phyloP scores from a whole-genome alignment of 176 grass and related monocot genomes.

The Avena sativa region DNA sequence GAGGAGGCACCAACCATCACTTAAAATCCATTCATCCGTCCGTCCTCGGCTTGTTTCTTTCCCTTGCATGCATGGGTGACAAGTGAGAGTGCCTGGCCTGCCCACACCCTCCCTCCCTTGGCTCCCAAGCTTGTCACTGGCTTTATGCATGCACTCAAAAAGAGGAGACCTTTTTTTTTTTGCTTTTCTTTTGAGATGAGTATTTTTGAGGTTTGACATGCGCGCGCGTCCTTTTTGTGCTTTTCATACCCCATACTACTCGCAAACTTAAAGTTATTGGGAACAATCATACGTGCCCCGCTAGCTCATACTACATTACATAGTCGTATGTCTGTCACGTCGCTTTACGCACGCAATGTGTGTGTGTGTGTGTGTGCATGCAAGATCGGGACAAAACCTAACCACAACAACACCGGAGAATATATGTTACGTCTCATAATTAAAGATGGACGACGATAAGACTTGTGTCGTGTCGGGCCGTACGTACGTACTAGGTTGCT shows the following conservation, averaged over 20 bases:
- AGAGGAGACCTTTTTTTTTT: constrained; percentile 6
- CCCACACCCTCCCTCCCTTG: constrained; percentile 46
- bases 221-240: constrained; percentile 47
- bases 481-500: constrained; percentile 8
- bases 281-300: constrained; percentile 47
- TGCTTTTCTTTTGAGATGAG: constrained; percentile 46
- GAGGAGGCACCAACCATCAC: constrained; percentile 71
- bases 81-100: constrained; percentile 56
- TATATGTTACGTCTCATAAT: constrained; percentile 55
- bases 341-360: constrained; percentile 55
- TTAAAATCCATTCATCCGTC: constrained; percentile 41
- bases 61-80: constrained; percentile 55
- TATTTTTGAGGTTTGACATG: constrained; percentile 61
- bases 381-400: constrained; percentile 49
- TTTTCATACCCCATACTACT: constrained; percentile 47
- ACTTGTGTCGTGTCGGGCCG: constrained; percentile 10
- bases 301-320: constrained; percentile 43
- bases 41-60: constrained; percentile 2
- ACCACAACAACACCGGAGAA: constrained; percentile 61
- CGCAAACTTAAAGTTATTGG: constrained; percentile 14
- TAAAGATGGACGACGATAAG: constrained; percentile 51
- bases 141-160: constrained; percentile 56
- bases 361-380: constrained; percentile 6
- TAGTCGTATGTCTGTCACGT: constrained; percentile 63
- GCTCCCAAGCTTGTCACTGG: constrained; percentile 61